Percentiles rank a stretch among this genome's conserved stretches.
Conservation (phyloP, 306 rosid genomes). For the Inga oerstediana region DNA sequence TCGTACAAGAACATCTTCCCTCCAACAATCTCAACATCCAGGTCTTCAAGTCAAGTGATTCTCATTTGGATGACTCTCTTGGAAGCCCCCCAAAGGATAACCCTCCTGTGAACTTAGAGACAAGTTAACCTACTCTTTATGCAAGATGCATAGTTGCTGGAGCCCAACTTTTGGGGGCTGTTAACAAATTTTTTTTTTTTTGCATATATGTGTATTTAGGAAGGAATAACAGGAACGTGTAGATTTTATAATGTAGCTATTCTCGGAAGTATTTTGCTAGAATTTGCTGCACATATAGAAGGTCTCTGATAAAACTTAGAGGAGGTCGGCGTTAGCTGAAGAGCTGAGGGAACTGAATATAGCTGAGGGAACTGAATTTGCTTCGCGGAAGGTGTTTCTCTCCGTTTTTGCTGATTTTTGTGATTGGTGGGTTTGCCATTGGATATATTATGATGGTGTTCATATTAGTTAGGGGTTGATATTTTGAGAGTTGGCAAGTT, state of each 20-base stretch:
- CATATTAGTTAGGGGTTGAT: constrained; percentile 42
- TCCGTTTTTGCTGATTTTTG: constrained; percentile 43
- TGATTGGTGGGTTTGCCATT: constrained; percentile 38
- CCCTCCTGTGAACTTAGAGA: constrained; percentile 39
- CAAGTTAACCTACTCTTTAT: constrained; percentile 38
- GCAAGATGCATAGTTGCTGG: constrained; percentile 35
- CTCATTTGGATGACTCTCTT: constrained; percentile 34
- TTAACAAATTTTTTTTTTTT: constrained; percentile 29
- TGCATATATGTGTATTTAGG: constrained; percentile 51
- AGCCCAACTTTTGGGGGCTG: constrained; percentile 38
- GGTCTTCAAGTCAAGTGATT: constrained; percentile 45
- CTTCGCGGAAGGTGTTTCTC: constrained; percentile 30
- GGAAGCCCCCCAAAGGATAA: constrained; percentile 45
- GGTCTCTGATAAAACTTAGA: constrained; percentile 32
- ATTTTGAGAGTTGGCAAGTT: constrained; percentile 38
- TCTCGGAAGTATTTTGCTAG: constrained; percentile 43
- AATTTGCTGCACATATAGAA: constrained; percentile 42
- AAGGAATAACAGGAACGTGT: constrained; percentile 40
- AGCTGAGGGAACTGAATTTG: constrained; percentile 28
- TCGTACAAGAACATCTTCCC: constrained; percentile 67
- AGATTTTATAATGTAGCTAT: constrained; percentile 52
- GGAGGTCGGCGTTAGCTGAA: constrained; percentile 42
- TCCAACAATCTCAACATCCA: constrained; percentile 58
- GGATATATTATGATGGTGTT: constrained; percentile 48
- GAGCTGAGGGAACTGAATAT: constrained; percentile 30